A percentile compares a stretch with the other conserved stretches of the same genome.
Conservation (phyloP, 257 asterid species). For the Solanum piurae region DNA sequence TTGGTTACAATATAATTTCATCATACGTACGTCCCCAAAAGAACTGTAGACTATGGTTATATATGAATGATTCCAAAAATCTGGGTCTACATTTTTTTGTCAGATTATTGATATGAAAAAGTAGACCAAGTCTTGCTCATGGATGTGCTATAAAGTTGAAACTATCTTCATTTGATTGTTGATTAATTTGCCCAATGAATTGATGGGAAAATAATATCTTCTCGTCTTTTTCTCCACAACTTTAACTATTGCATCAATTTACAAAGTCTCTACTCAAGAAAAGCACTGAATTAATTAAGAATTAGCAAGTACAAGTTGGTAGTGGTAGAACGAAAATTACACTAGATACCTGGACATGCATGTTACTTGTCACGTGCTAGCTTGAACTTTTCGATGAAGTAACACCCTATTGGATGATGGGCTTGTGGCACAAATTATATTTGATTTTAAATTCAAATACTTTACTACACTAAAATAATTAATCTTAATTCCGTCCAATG, state of each 20-base stretch:
- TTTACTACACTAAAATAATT: no score
- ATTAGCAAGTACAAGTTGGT: not conserved
- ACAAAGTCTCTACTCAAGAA: not conserved
- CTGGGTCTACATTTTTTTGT: not conserved
- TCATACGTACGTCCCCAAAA: not conserved
- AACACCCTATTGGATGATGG: not conserved
- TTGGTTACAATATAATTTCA: not conserved
- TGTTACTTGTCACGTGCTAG: not conserved
- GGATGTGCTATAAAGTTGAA: not conserved
- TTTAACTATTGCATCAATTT: not conserved
- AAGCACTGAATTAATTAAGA: not conserved
- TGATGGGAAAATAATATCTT: not conserved
- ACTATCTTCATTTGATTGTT: not conserved
- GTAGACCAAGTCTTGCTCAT: not conserved
- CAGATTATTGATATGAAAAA: not conserved
- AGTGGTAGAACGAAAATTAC: not conserved
- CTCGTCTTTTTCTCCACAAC: not conserved
- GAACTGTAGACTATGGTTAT: not conserved
- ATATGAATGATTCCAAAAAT: not conserved
- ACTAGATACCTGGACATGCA: not conserved
- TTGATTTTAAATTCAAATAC: not conserved
- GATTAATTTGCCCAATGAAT: not conserved
- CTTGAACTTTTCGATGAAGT: not conserved
- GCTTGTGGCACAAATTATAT: not conserved
- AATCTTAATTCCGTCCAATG: not conserved